A percentile compares a stretch with the other conserved stretches of the same genome.
phyloP scores from a whole-genome alignment of 2,329 filamentous ascomycete species.

The Didymella glomerata region DNA sequence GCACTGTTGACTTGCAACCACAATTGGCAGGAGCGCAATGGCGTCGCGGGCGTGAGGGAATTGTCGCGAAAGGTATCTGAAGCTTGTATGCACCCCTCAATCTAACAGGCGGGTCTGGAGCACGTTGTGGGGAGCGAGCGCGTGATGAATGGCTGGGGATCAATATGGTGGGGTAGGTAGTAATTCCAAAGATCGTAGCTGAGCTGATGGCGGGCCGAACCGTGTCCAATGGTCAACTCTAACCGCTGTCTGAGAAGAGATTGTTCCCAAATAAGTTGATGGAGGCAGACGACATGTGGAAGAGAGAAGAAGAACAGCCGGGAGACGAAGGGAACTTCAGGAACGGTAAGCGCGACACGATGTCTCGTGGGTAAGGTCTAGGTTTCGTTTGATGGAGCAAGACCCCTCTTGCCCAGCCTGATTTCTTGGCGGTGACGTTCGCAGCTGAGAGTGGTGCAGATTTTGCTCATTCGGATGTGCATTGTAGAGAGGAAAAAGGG shows the following conservation, averaged over 20 bases:
- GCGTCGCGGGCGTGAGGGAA: conserved; percentile 29
- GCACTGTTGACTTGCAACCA: conserved; percentile 10
- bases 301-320: conserved; percentile 29
- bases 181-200: conserved; percentile 30
- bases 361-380: conserved; percentile 36
- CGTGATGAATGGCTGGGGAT: conserved; percentile 29
- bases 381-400: conserved; percentile 25
- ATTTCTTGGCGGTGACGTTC: conserved; percentile 18
- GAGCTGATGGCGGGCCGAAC: conserved; percentile 37
- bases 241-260: conserved; percentile 51
- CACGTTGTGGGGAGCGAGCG: conserved; percentile 28
- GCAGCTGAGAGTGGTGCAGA: not conserved
- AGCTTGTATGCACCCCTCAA: conserved; percentile 20
- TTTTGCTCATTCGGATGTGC: conserved; percentile 1
- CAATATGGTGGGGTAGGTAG: conserved; percentile 40
- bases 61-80: conserved; percentile 20
- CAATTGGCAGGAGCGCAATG: conserved; percentile 27
- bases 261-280: conserved; percentile 47
- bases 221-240: conserved; percentile 31
- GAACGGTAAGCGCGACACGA: conserved; percentile 47
- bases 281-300: conserved; percentile 49
- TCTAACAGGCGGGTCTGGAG: conserved; percentile 17
- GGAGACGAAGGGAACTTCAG: conserved; percentile 29
- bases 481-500: too few species aligned
- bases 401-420: conserved; percentile 25